Evolutionary conservation across 2,329 filamentous ascomycete species (phyloP), one percentile per base, ranked within the genome.

Genomic region (Cadophora malorum): DNA sequence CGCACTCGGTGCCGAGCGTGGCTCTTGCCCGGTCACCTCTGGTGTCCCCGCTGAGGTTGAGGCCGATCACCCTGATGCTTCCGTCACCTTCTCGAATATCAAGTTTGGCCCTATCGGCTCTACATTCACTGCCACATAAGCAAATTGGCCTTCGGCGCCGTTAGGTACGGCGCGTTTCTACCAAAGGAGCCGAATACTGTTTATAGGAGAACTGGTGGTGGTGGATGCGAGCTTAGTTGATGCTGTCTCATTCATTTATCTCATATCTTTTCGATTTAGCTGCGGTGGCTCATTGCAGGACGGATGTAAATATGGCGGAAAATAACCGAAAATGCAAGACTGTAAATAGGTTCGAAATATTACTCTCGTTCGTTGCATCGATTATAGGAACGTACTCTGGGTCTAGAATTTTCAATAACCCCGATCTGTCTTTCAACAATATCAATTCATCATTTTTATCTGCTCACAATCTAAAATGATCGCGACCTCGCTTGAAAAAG

Each of bases 31-130:
- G 53, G 82, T 81, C 63, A 78, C 75, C 72, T 85, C 84, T 19
- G 87, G 87, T 49, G 81, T 78, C 33, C 86, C 86, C 33, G 64
- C 75, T 33, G 80, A 82, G 6, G 77, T 90, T 38, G 83, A 88
- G 79, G 53, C 78, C 31, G 72, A 79, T 64, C 74, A 77, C 21
- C 80, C 84, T 58, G 80, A 81, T 77, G 79, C 85, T 23, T 75
- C 72, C 58, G 82, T 83, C 79, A 70, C 70, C 25, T 74, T 73
- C 68, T 74, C 75, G 55, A 75, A 77, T 67, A 75, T 77, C 69
- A 76, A 74, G 67, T 65, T 70, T 50, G 75, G 75, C 33, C 65
- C 73, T 10, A 75, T 77, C 65, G 73, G 73, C 67, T 76, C 74
- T 5, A 76, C 75, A 49, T 76, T 69, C 63, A 64, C 70, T 16